Evolutionary conservation across 768 basidiomycete species (phyloP), one percentile per base, ranked within the genome.

Genomic region (Leccinum aurantiacum): DNA sequence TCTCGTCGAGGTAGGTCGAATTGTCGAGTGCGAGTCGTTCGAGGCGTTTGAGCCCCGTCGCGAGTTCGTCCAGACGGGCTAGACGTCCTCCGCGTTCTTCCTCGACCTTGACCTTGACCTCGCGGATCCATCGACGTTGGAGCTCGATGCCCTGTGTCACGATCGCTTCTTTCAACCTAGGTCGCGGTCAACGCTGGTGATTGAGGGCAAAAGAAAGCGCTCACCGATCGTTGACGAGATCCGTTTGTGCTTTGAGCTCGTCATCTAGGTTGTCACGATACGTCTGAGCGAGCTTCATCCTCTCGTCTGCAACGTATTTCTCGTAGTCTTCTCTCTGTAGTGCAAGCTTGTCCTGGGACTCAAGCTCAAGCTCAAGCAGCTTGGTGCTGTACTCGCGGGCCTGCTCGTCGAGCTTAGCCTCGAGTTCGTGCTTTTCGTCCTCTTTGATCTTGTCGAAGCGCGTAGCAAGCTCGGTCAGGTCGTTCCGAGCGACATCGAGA

Each of bases 61-160:
- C 89, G 52, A 99, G 88, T 72, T 95, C 91, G 69, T 96, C 94
- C 33, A 99, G 86, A 75, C 95, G 97, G 49, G 94, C 90, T 9
- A 99, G 83, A 57, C 97, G 90, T 13, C 95, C 95, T 17, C 94
- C 94, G 48, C 97, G 93, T 75, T 99, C 97, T 69, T 93, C 85
- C 75, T 99, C 96, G 58, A 99, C 95, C 63, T 88, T 90, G 53
- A 95, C 83, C 78, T 98, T 97, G 80, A 98, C 88, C 60, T 98
- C 94, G 25, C 27, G 27, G 46, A 99, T 91, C 95, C 96, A 98
- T 56, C 93, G 84, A 53, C 95, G 88, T 72, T 98, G 97, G 24
- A 98, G 86, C 76, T 98, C 97, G 68, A 99, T 94, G 17, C 95
- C 97, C 73, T 98, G 95, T 3, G 95, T 90, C 54, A 98, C 83